phyloP scores from a whole-genome alignment of 768 basidiomycete genomes.

The Termitomyces sp. region DNA sequence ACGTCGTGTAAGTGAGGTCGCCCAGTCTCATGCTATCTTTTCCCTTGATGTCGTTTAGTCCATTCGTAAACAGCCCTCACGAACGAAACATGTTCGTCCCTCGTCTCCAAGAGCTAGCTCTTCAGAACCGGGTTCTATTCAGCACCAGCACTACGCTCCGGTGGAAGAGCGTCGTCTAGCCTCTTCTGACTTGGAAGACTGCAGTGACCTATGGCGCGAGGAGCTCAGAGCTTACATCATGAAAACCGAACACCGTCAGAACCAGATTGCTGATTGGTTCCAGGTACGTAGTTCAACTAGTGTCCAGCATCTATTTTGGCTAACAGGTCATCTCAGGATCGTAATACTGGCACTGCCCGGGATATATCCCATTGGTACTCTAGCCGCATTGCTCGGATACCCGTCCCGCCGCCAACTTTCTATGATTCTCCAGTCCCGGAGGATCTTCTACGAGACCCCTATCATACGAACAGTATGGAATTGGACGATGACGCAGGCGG shows the following conservation, averaged over 20 bases:
- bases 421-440: slow-evolving; percentile 18
- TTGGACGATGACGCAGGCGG: slow-evolving; percentile 21
- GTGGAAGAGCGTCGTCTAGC: slow-evolving; percentile 40
- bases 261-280: slow-evolving; percentile 70
- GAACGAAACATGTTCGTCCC: slow-evolving; percentile 26
- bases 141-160: slow-evolving; percentile 20
- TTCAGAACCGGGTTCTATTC: slow-evolving; percentile 19
- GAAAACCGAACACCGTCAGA: slow-evolving; percentile 68
- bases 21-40: background rate
- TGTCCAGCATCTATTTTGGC: background rate
- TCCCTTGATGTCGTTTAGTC: slow-evolving; percentile 17
- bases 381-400: slow-evolving; percentile 39
- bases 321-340: slow-evolving; percentile 42
- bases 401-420: slow-evolving; percentile 24
- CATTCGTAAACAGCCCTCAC: slow-evolving; percentile 37
- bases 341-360: slow-evolving; percentile 58
- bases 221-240: slow-evolving; percentile 66
- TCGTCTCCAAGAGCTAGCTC: slow-evolving; percentile 21
- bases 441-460: slow-evolving; percentile 21
- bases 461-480: slow-evolving; percentile 25
- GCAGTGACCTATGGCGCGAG: slow-evolving; percentile 67
- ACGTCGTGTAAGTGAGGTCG: slow-evolving; percentile 47
- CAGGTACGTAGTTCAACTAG: slow-evolving; percentile 41
- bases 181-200: slow-evolving; percentile 81
- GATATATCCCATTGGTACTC: slow-evolving; percentile 56